phyloP scores from a whole-genome alignment of 2,329 filamentous ascomycete genomes.

The Fusarium subglutinans region DNA sequence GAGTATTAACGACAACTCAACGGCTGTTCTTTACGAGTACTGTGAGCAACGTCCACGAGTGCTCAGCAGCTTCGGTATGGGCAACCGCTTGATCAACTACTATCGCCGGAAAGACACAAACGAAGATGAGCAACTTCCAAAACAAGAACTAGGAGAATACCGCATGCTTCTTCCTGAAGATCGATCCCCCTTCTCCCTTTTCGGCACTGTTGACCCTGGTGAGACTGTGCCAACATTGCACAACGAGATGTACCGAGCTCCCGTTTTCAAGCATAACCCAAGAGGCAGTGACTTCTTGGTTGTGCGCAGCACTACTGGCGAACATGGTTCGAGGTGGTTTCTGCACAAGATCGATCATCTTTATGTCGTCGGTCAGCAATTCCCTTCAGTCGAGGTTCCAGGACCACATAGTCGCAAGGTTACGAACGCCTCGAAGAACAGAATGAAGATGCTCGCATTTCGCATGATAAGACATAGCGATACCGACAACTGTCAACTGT shows the following conservation, averaged over 20 bases:
- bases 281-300: slow-evolving; percentile 87
- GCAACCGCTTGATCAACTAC: slow-evolving; percentile 94
- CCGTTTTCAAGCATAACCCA: slow-evolving; percentile 86
- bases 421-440: slow-evolving; percentile 95
- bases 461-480: slow-evolving; percentile 83
- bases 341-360: slow-evolving; percentile 91
- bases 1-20: slow-evolving; percentile 88
- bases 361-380: slow-evolving; percentile 90
- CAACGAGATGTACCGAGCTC: slow-evolving; percentile 94
- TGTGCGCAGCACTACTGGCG: slow-evolving; percentile 81
- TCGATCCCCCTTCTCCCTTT: slow-evolving; percentile 94
- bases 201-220: slow-evolving; percentile 90
- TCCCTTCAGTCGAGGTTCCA: slow-evolving; percentile 91
- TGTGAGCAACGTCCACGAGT: slow-evolving; percentile 93
- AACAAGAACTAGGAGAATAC: slow-evolving; percentile 87
- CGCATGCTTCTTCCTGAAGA: slow-evolving; percentile 91
- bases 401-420: slow-evolving; percentile 94
- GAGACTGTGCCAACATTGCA: slow-evolving; percentile 91
- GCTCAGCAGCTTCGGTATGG: slow-evolving; percentile 97
- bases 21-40: slow-evolving; percentile 90
- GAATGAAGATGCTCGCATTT: slow-evolving; percentile 95
- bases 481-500: slow-evolving; percentile 74
- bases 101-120: slow-evolving; percentile 82
- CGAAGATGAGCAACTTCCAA: slow-evolving; percentile 80
- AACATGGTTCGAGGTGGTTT: slow-evolving; percentile 81